These are phyloP conservation scores for Mucor sp. DNA, from an alignment of 371 early-diverging fungal species.

Conservation along the genomic window DNA sequence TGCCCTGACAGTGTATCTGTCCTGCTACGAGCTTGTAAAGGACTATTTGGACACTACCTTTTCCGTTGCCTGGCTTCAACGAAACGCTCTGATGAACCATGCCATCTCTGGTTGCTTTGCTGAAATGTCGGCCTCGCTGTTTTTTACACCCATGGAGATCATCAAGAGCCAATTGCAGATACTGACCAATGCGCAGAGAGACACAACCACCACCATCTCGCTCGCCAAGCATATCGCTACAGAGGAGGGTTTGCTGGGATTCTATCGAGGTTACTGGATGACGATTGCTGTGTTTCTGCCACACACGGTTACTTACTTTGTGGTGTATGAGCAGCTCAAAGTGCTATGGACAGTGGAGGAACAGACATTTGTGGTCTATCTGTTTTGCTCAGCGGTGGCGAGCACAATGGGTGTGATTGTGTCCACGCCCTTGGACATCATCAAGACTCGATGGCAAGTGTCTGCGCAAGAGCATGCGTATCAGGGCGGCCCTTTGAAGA, in stretches of 20 bases:
- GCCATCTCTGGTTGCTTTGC: slow-evolving; percentile 49
- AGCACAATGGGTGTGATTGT: slow-evolving; percentile 81
- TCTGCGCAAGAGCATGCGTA: slow-evolving; percentile 66
- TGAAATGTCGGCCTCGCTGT: slow-evolving; percentile 53
- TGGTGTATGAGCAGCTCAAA: slow-evolving; percentile 75
- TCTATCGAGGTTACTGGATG: slow-evolving; percentile 73
- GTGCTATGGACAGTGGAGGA: slow-evolving; percentile 23
- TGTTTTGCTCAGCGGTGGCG: slow-evolving; percentile 57
- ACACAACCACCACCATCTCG: neutral
- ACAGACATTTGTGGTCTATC: slow-evolving; percentile 46
- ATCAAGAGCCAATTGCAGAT: slow-evolving; percentile 71
- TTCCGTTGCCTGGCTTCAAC: neutral
- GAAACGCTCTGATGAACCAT: slow-evolving; percentile 27
- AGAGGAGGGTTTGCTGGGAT: slow-evolving; percentile 62
- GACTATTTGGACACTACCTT: slow-evolving; percentile 10
- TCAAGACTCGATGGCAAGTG: slow-evolving; percentile 95
- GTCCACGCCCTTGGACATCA: slow-evolving; percentile 96
- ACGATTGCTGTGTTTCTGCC: slow-evolving; percentile 69
- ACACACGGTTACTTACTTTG: slow-evolving; percentile 68
- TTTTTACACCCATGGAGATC: slow-evolving; percentile 84
- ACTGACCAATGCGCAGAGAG: neutral
- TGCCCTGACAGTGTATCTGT: slow-evolving; percentile 68
- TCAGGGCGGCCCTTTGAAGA: slow-evolving; percentile 24
- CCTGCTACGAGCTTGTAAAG: slow-evolving; percentile 66
- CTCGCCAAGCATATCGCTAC: slow-evolving; percentile 37